phyloP scores from a whole-genome alignment of 2,329 filamentous ascomycete species.

The Exserohilum turcica region DNA sequence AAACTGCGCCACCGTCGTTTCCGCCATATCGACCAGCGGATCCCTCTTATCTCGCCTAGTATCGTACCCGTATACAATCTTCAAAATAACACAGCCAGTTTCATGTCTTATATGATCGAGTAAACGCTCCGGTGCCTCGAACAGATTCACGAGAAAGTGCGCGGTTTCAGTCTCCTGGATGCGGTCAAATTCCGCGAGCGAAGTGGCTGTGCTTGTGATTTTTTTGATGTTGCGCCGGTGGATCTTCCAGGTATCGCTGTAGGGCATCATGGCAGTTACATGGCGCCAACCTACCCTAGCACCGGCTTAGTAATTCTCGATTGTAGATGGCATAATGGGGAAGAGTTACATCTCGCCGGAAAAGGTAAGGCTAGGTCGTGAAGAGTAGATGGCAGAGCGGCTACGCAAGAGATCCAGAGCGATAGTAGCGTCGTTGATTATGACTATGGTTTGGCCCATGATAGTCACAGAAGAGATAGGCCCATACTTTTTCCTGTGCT shows the following conservation, averaged over 20 bases:
- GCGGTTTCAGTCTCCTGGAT: constrained; percentile 37
- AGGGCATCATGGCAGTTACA: too few species aligned
- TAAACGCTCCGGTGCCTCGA: constrained; percentile 27
- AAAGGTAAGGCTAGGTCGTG: constrained; percentile 31
- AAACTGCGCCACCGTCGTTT: constrained; percentile 51
- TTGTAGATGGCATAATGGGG: too few species aligned
- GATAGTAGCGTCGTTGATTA: constrained; percentile 36
- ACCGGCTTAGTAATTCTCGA: too few species aligned
- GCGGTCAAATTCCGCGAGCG: constrained; percentile 32
- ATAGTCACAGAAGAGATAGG: constrained; percentile 40
- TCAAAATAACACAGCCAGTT: constrained; percentile 35
- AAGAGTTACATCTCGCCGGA: constrained; percentile 30
- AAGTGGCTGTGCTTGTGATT: constrained; percentile 28
- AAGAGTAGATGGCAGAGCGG: constrained; percentile 26
- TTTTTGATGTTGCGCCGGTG: constrained; percentile 36
- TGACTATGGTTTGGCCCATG: constrained; percentile 36
- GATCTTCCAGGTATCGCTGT: too few species aligned
- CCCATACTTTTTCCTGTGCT: constrained; percentile 48
- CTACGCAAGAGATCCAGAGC: constrained; percentile 34
- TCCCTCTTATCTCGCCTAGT: constrained; percentile 50
- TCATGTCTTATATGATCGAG: constrained; percentile 38
- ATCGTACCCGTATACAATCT: constrained; percentile 51
- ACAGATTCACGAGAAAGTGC: constrained; percentile 34
- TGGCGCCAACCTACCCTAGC: too few species aligned
- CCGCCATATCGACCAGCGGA: constrained; percentile 52